Evolutionary conservation across 2,329 filamentous ascomycete species (phyloP), one percentile per base, ranked within the genome.

Genomic region (Hirsutella minnesotensis): DNA sequence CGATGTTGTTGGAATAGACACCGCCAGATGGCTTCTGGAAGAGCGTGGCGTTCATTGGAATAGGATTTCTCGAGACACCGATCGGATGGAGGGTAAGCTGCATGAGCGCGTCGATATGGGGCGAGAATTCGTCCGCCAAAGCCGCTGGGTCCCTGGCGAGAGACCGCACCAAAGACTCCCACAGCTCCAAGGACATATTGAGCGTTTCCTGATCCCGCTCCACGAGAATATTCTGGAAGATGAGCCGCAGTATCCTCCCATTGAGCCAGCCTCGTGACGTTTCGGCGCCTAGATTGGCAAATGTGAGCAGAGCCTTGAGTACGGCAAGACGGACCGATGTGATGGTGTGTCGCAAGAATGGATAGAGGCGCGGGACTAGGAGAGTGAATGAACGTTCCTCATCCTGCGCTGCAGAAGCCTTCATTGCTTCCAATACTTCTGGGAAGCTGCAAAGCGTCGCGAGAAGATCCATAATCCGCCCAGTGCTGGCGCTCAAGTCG

Each of bases 401-500:
- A 55, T 95, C 85, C 53, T 83, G 73, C 8, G 79, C 78, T 8
- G 90, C 90, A 44, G 94, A 95, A 24, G 71, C 68, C 64, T 94
- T 94, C 92, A 98, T 98, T 13, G 90, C 85, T 47, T 90, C 80
- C 27, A 98, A 67, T 8, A 96, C 90, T 64, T 95, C 79, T 1
- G 86, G 86, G 67, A 95, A 98, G 49, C 88, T 84, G 66, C 92
- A 98, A 2, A 98, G 77, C 46, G 92, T 96, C 13, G 94, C 92
- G 16, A 98, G 73, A 34, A 98, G 75, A 60, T 98, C 94, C 94
- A 98, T 98, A 43, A 98, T 94, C 44, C 88, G 94, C 39, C 92
- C 92, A 9, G 94, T 98, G 60, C 92, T 96, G 4, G 92, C 92
- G 60, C 89, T 96, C 16, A 98, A 72, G 57, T 98, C 92, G 58